Evolutionary conservation across 2,329 filamentous ascomycete genomes (phyloP).

Genomic region (Colletotrichum sp.): DNA sequence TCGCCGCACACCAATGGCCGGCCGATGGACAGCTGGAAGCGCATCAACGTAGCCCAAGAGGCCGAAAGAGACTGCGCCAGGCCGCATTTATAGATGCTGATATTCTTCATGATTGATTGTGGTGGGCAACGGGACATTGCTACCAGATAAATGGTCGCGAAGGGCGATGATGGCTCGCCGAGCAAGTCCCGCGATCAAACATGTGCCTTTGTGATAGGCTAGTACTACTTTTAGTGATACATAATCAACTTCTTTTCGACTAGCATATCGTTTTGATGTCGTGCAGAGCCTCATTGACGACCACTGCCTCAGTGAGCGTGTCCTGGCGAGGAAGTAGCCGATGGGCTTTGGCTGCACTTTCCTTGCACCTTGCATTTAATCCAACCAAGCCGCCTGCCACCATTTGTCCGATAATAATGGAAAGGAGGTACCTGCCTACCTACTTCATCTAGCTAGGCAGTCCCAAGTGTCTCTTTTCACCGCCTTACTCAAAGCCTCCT

Average conservation of each 20-base stretch:
- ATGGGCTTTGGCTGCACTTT: neutral
- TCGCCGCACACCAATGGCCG: neutral
- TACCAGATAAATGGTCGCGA: neutral
- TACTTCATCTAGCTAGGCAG: neutral
- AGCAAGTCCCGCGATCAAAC: neutral
- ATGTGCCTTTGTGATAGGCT: neutral
- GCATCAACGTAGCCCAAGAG: neutral
- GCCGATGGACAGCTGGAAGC: neutral
- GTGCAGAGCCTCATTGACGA: neutral
- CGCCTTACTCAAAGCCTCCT: neutral
- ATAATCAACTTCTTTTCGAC: neutral
- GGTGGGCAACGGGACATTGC: neutral
- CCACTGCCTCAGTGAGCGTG: neutral
- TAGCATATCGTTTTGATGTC: neutral
- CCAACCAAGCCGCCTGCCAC: neutral
- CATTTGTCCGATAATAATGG: neutral
- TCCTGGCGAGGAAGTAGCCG: neutral
- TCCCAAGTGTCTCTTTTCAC: neutral
- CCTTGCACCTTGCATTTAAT: fast-evolving
- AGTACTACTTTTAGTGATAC: neutral
- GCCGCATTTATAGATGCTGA: neutral
- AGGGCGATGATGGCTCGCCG: neutral
- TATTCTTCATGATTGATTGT: neutral
- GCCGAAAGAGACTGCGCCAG: neutral
- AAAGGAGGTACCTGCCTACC: neutral